Evolutionary conservation across 495 filamentous ascomycete genomes (phyloP).

Genomic region (Hypoxylon crocopeplum): DNA sequence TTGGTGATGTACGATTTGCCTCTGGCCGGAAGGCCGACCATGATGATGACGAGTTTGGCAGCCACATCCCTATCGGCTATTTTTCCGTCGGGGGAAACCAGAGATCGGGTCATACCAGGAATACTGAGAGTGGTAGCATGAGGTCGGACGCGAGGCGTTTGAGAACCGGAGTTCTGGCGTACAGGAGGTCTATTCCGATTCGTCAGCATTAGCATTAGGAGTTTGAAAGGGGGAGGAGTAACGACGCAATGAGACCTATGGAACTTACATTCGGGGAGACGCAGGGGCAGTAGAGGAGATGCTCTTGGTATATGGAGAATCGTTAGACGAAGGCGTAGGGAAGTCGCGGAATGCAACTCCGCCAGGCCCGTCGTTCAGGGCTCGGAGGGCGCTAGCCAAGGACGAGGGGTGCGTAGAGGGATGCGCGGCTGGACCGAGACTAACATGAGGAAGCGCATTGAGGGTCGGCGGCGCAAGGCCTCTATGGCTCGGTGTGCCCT

Average conservation of each 20-base stretch:
- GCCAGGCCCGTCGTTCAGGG: constrained; percentile 41
- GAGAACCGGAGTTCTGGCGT: constrained; percentile 66
- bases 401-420: constrained; percentile 42
- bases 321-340: constrained; percentile 37
- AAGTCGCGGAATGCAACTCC: constrained; percentile 31
- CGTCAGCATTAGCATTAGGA: constrained; percentile 3
- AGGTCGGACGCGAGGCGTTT: constrained; percentile 66
- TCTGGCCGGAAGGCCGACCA: constrained; percentile 94
- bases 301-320: constrained; percentile 57
- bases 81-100: constrained; percentile 90
- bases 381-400: constrained; percentile 46
- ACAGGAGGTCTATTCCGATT: constrained; percentile 53
- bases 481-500: constrained; percentile 17
- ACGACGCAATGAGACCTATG: background rate
- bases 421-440: constrained; percentile 38
- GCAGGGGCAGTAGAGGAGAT: constrained; percentile 60
- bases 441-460: constrained; percentile 33
- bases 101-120: constrained; percentile 86
- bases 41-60: constrained; percentile 94
- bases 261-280: constrained; percentile 61
- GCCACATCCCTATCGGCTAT: constrained; percentile 93
- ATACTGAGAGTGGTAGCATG: constrained; percentile 88
- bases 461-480: constrained; percentile 34
- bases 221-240: too few relatives aligned
- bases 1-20: constrained; percentile 99